phyloP scores from a whole-genome alignment of 108 stramenopile species.

The Aurantiochytrium sp. region DNA sequence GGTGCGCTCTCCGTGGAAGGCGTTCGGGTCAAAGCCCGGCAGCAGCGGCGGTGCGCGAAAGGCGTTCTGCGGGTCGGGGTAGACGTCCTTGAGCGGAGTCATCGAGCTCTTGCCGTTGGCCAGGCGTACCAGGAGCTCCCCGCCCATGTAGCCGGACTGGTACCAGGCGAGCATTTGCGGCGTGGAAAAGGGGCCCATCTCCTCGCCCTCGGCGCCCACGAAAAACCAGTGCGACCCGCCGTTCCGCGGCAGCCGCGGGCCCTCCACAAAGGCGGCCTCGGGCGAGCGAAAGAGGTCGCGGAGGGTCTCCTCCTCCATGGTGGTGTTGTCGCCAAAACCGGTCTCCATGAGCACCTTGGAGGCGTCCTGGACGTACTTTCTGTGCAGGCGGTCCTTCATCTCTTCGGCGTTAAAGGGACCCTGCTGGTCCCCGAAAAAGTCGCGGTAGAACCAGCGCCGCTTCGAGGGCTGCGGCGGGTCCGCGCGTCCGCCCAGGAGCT shows the following conservation, averaged over 20 bases:
- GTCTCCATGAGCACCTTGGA: slow-evolving; percentile 11
- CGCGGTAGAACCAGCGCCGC: slow-evolving; percentile 19
- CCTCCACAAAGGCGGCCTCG: slow-evolving; percentile 14
- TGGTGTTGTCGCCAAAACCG: neutral
- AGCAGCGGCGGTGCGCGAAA: neutral
- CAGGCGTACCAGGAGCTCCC: neutral
- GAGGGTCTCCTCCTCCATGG: neutral
- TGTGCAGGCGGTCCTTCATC: neutral
- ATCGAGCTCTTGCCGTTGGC: slow-evolving; percentile 16
- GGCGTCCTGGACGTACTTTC: neutral
- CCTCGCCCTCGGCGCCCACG: neutral
- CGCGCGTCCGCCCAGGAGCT: neutral
- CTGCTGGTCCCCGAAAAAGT: neutral
- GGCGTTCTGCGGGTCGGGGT: slow-evolving; percentile 1
- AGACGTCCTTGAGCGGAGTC: slow-evolving; percentile 12
- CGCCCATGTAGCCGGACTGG: neutral
- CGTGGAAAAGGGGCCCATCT: neutral
- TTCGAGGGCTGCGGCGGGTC: neutral
- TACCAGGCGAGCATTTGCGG: slow-evolving; percentile 1
- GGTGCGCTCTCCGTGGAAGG: neutral
- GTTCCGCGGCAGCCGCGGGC: neutral
- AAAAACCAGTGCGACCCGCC: neutral
- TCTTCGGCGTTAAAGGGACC: neutral
- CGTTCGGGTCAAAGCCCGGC: neutral
- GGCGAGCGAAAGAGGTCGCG: neutral